phyloP scores from a whole-genome alignment of 176 grass and related monocot species.

The Oryza rufipogon region DNA sequence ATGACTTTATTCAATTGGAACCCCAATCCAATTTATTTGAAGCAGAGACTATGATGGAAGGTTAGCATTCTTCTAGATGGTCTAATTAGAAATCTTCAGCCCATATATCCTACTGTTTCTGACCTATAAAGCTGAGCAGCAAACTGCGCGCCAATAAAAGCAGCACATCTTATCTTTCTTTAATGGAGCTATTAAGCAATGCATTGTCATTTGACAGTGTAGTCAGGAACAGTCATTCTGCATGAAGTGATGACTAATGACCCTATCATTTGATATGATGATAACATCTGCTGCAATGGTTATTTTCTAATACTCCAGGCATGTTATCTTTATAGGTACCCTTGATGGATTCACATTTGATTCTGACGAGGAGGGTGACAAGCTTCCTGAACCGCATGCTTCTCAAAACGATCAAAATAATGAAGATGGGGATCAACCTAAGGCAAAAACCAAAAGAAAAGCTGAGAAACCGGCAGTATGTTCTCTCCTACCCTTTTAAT shows the following conservation, averaged over 20 bases:
- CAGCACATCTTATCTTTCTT: slow-evolving; percentile 6
- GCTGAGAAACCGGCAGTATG: slow-evolving; percentile 48
- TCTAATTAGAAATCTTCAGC: slow-evolving; percentile 5
- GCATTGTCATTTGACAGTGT: slow-evolving; percentile 1
- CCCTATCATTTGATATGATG: background rate
- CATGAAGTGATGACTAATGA: slow-evolving; percentile 14
- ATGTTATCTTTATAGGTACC: slow-evolving; percentile 60
- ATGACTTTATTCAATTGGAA: slow-evolving; percentile 93
- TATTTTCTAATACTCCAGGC: slow-evolving; percentile 7
- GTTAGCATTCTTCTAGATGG: slow-evolving; percentile 45
- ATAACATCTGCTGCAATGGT: background rate
- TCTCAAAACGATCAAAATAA: slow-evolving; percentile 70
- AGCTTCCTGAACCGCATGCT: slow-evolving; percentile 46
- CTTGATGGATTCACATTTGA: slow-evolving; percentile 91
- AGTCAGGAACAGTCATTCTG: slow-evolving; percentile 6
- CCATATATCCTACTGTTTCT: background rate
- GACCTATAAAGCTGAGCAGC: background rate
- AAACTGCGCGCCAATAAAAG: slow-evolving; percentile 4
- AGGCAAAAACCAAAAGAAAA: slow-evolving; percentile 77
- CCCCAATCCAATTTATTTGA: slow-evolving; percentile 92
- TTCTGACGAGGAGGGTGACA: slow-evolving; percentile 83
- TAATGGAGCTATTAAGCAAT: slow-evolving; percentile 4
- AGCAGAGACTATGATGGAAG: slow-evolving; percentile 99
- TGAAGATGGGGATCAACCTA: slow-evolving; percentile 65
- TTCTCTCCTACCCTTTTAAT: slow-evolving; percentile 16